Base-by-base conservation (phyloP, 306 rosid species). In the Castanospermum australe region DNA sequence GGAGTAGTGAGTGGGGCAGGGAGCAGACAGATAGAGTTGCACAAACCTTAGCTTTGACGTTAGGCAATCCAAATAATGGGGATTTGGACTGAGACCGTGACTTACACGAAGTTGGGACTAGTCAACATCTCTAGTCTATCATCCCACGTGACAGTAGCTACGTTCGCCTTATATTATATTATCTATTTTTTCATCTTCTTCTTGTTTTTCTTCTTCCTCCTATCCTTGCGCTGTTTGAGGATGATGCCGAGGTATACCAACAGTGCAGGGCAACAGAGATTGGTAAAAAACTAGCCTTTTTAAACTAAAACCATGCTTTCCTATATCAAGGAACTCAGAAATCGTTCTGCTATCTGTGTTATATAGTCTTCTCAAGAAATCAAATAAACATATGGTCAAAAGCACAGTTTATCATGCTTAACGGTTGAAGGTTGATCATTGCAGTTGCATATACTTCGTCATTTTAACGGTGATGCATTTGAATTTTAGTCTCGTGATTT, bases 101-200 rank as follows among this genome's bases (percentile, higher is more conserved):
- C 75, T 54, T 62, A 45, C 70, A 81, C 85, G 88, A 85, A 85
- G 88, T 85, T 85, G 84, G 86, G 78, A 78, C 17, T 51, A 78
- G 86, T 85, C 88, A 81, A 85, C 83, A 81, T 77, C 85, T 21
- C 15, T 76, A 4, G 5, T 41, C 81, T 67, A 77, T 82, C 78
- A 57, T 38, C 78, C 79, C 88, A 81, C 60, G 86, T 81, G 86
- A 78, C 45, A 12, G 1, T 71, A 52, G 17, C 54, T 35, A 69
- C 10, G 2, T 21, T 38, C 2, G 67, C 28, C 8, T 62, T 17
- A 62, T n/a, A 15, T 22, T 17, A 14, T 39, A 36, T 1, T 41
- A 3, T 32, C 0, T 5, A 1, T 50, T 41, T 42, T 11, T 41
- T 15, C 22, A 30, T 71, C 17, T 20, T 42, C 28, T 61, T 9